Base-by-base conservation (phyloP, 73 alveolate genomes). In the Chromera velia region DNA sequence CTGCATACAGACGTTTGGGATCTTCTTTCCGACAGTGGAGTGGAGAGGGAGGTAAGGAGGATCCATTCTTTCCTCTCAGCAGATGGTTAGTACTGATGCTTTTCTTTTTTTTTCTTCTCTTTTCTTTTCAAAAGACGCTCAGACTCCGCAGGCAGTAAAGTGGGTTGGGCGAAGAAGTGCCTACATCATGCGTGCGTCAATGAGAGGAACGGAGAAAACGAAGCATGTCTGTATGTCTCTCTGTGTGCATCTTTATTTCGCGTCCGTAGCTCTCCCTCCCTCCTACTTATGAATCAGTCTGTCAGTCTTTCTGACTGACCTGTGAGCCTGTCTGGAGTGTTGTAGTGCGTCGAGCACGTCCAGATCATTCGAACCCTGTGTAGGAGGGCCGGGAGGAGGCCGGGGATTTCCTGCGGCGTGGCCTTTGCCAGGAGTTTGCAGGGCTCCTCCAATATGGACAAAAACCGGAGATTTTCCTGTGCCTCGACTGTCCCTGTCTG, bases 271-370 rank as follows among this genome's bases (percentile, higher is more conserved):
- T n/a, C n/a, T n/a, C n/a, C 85, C 47, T 78, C 79, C 88, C 99
- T 91, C 72, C 97, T 75, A 70, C 90, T 87, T 33, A 93, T 93
- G 83, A 93, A 90, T 74, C 88, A 86, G 88, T 90, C 88, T 47
- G 97, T 90, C 82, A 95, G 93, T 81, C 93, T 95, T 48, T 95
- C 90, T 26, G 93, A 90, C 28, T 92, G 90, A 13, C 89, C 89
- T 9, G 89, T 90, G 86, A 95, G 93, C 49, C 97, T 87, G 34
- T 95, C 99, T 29, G 91, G 90, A 28, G 96, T 83, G 81, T 90
- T 91, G 85, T 93, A 95, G 88, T 92, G 92, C 26, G 88, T 78
- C 47, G 97, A 90, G 72, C 88, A 82, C 49, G 95, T 94, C 97
- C 97, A 95, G 66, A 93, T 95, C 82, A 91, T 72, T 68, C 98